A percentile compares a stretch with the other conserved stretches of the same genome.
These are phyloP conservation scores for Cochlearia excelsa DNA, from an alignment of 345 rosid genomes.

Conservation along the genomic window DNA sequence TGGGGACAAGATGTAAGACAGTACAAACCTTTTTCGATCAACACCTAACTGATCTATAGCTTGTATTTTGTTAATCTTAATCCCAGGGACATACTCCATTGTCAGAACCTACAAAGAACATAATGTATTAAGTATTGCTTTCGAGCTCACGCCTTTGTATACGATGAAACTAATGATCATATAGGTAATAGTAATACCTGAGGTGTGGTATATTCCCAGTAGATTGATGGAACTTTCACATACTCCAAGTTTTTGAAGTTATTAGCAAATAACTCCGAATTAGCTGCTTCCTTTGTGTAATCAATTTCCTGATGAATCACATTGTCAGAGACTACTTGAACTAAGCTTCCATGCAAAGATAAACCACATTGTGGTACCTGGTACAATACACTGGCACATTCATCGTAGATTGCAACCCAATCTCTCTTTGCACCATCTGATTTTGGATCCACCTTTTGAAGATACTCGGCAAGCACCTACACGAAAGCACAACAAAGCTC, in stretches of 20 bases:
- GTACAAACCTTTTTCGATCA: slow-evolving; percentile 78
- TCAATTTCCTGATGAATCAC: slow-evolving; percentile 71
- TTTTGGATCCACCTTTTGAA: slow-evolving; percentile 95
- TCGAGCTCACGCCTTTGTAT: slow-evolving; percentile 12
- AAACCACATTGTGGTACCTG: slow-evolving; percentile 43
- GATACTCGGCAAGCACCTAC: slow-evolving; percentile 94
- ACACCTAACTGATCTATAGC: slow-evolving; percentile 90
- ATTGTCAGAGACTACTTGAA: neutral
- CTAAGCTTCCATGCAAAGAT: slow-evolving; percentile 9
- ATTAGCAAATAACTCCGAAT: slow-evolving; percentile 84
- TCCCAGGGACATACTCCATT: slow-evolving; percentile 99
- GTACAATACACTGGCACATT: slow-evolving; percentile 90
- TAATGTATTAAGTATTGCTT: neutral
- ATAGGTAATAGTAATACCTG: slow-evolving; percentile 49
- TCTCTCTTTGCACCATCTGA: slow-evolving; percentile 99
- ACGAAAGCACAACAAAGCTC: slow-evolving; percentile 12
- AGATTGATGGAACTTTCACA: slow-evolving; percentile 80
- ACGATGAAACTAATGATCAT: neutral
- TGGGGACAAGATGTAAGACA: slow-evolving; percentile 3
- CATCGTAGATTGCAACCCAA: slow-evolving; percentile 99
- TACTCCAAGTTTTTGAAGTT: slow-evolving; percentile 82
- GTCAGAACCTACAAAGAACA: slow-evolving; percentile 64
- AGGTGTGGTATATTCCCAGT: slow-evolving; percentile 87
- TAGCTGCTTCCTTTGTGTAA: slow-evolving; percentile 95
- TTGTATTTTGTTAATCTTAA: slow-evolving; percentile 86